phyloP scores from a whole-genome alignment of 139 green algal genomes.

The Coelastrella sp. region DNA sequence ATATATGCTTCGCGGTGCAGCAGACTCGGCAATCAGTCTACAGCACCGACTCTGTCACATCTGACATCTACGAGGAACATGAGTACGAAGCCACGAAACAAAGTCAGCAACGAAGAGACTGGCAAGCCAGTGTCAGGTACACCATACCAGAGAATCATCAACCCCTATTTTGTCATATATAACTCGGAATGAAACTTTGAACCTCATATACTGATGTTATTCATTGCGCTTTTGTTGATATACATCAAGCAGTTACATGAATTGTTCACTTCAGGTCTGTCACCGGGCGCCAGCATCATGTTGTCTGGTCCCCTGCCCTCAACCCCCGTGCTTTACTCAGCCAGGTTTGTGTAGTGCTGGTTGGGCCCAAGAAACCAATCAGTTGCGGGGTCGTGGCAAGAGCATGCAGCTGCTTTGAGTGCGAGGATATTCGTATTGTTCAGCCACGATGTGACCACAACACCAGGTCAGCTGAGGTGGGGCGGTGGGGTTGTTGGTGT shows the following conservation, averaged over 20 bases:
- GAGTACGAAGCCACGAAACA: conserved; percentile 55
- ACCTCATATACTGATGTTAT: too few relatives aligned
- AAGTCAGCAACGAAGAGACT: conserved; percentile 31
- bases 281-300: conserved; percentile 12
- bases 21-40: neutral
- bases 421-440: conserved; percentile 69
- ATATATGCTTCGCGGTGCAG: neutral
- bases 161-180: too few relatives aligned
- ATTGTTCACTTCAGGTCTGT: conserved; percentile 15
- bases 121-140: conserved; percentile 53
- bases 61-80: conserved; percentile 43
- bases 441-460: conserved; percentile 58
- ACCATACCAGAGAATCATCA: too few relatives aligned
- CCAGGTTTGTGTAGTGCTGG: conserved; percentile 53
- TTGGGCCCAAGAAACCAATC: conserved; percentile 58
- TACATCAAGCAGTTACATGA: too few relatives aligned
- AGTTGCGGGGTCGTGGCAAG: conserved; percentile 68
- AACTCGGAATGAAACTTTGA: too few relatives aligned
- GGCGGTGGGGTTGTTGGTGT: neutral
- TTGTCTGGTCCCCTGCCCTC: conserved; percentile 50
- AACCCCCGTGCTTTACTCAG: conserved; percentile 65
- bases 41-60: conserved; percentile 9
- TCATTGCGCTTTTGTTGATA: too few relatives aligned
- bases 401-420: conserved; percentile 70
- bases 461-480: conserved; percentile 37